Conservation (phyloP, 1,139 yeast genomes). For the Magnusiomyces fungicola region DNA sequence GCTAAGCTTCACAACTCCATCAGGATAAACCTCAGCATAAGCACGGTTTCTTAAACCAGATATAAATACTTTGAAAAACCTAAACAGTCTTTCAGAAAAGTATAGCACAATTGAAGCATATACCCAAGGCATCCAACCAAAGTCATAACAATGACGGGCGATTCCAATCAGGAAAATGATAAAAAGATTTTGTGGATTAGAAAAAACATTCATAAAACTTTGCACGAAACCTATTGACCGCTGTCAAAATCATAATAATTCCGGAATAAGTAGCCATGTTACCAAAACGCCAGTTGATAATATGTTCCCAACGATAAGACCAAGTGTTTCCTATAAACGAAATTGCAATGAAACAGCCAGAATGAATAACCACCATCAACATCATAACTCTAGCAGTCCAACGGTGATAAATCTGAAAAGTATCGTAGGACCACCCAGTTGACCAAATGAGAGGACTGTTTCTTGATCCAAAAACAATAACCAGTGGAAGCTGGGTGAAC, state of each 20-base stretch:
- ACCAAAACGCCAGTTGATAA: constrained; percentile 41
- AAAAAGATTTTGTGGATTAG: constrained; percentile 34
- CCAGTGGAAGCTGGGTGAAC: constrained; percentile 47
- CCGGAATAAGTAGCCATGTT: constrained; percentile 37
- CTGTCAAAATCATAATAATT: constrained; percentile 29
- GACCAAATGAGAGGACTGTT: constrained; percentile 49
- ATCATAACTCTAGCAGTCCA: constrained; percentile 54
- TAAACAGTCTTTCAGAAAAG: constrained; percentile 34
- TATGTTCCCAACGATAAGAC: constrained; percentile 35
- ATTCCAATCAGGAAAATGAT: constrained; percentile 40
- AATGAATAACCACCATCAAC: constrained; percentile 39
- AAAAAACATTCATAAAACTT: constrained; percentile 39
- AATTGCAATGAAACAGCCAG: constrained; percentile 29
- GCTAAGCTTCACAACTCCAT: constrained; percentile 24
- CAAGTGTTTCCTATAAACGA: constrained; percentile 33
- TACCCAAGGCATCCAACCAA: constrained; percentile 46
- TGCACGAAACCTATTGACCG: constrained; percentile 17
- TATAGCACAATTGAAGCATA: constrained; percentile 35
- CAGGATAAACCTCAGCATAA: constrained; percentile 27
- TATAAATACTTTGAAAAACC: constrained; percentile 31
- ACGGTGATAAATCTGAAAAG: constrained; percentile 55
- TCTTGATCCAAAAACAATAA: constrained; percentile 54
- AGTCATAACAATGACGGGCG: constrained; percentile 33
- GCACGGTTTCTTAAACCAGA: constrained; percentile 39
- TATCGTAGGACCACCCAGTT: constrained; percentile 59